Base-by-base conservation (phyloP, 371 early-diverging fungal genomes). In the Caulochytrium protostelioides region DNA sequence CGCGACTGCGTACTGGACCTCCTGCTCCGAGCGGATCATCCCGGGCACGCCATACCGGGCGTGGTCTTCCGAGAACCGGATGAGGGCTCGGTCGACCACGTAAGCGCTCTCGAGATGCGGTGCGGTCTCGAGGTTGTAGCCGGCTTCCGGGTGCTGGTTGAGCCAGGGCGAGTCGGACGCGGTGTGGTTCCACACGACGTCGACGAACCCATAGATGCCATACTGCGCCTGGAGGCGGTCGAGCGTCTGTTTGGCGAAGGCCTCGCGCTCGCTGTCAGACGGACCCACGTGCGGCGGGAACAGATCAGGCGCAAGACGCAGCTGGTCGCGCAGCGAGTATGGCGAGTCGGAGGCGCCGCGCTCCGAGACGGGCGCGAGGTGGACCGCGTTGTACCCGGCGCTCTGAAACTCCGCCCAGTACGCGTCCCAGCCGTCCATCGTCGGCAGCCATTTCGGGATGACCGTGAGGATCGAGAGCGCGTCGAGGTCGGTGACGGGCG, bases 131-230 rank as follows among this genome's bases (percentile, higher is more conserved):
- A 95, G 52, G 39, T 90, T 95, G 50, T 89, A 95, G 4, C 91
- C 81, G 35, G 89, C 83, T 52, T 92, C 92, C 2, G 97, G 97
- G 50, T 92, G 92, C 20, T 83, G 71, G 41, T 72, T 54, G 18
- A 95, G 67, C 79, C 89, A 95, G 4, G 48, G 57, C 8, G 80
- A 77, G 47, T 89, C 78, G 52, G 72, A 64, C 19, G 91, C 81
- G 5, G 91, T 92, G 49, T 95, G 97, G 57, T 95, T 95, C 87
- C 87, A 92, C 1, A 95, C 97, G 37, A 95, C 74, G 52, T 95
- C 97, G 10, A 85, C 81, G 30, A 82, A 51, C 35, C 74, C 66
- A 24, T 91, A 49, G 21, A 87, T 66, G 4, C 73, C 74, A 39
- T 70, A 67, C 17, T 72, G 63, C 2, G 55, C 39, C 28, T 69